Percentiles rank a stretch among this genome's conserved stretches.
These are phyloP conservation scores for Gossypium aridum DNA, from an alignment of 441 rosid genomes.

Conservation along the genomic window DNA sequence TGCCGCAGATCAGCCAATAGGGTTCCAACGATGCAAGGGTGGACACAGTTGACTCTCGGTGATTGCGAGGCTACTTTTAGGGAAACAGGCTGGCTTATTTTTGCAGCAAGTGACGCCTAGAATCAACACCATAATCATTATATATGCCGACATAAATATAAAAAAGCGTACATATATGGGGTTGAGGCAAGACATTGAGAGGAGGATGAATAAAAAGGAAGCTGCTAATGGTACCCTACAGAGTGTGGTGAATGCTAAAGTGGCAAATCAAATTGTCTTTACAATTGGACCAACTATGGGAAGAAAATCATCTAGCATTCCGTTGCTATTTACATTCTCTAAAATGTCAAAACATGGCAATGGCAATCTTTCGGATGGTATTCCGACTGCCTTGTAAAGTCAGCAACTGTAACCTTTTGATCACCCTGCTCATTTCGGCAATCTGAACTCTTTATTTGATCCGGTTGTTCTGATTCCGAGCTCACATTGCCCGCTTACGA, in stretches of 20 bases:
- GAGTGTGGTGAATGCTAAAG: neutral
- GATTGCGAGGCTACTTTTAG: neutral
- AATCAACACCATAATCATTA: neutral
- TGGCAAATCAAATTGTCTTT: slow-evolving; percentile 1
- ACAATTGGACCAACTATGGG: neutral
- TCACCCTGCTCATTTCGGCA: neutral
- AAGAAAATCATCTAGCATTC: slow-evolving; percentile 1
- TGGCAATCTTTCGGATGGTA: slow-evolving; percentile 22
- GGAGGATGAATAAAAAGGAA: too few species aligned
- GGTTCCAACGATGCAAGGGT: neutral
- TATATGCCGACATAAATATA: neutral
- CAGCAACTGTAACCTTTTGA: neutral
- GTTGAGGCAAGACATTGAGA: neutral
- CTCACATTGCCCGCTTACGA: neutral
- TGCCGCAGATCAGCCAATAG: neutral
- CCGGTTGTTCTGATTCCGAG: neutral
- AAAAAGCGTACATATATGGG: neutral
- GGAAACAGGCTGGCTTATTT: neutral
- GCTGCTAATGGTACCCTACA: neutral
- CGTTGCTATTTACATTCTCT: slow-evolving; percentile 16
- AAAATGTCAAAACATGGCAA: slow-evolving; percentile 10
- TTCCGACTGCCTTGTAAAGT: slow-evolving; percentile 7
- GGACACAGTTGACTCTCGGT: neutral
- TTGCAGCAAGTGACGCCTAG: neutral
- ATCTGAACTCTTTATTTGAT: slow-evolving; percentile 3